Base-by-base conservation (phyloP, 2,329 filamentous ascomycete genomes). In the Thielaviopsis ethacetica region DNA sequence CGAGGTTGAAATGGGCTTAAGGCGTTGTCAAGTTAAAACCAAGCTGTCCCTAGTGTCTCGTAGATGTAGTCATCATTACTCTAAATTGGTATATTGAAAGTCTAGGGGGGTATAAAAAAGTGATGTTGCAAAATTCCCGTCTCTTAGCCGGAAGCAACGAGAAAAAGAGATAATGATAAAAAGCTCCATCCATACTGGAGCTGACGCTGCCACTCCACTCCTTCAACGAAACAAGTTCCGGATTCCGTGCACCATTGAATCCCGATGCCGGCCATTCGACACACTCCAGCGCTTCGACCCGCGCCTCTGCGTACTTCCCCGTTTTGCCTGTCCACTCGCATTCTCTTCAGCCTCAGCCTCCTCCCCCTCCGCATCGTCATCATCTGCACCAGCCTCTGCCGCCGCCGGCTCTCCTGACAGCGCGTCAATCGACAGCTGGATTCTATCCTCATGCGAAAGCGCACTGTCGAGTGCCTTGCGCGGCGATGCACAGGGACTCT, bases 171-270 rank as follows among this genome's bases (percentile, higher is more conserved):
- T 21, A 34, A 41, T 26, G 24, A 53, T 26, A 53, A 53, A 53
- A 41, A 30, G 27, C 53, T 21, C 19, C n/a, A 54, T 54, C 7
- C 34, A 26, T 26, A 6, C 24, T 26, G 24, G 3, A 10, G 30
- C 7, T 34, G 30, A 34, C 6, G 30, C 10, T 9, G 30, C 6
- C 30, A 34, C 30, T 24, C 22, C 30, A 15, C n/a, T 12, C 5
- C 50, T 34, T 58, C 34, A 61, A 5, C 60, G 60, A 38, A 61
- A 61, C 22, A 61, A 38, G 53, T 49, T 59, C 30, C 60, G 60
- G 27, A 61, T 59, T 3, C 60, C 57, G 26, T 54, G 47, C 17
- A 55, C 53, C 60, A 61, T 57, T 7, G 56, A 59, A 19, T 61
- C 60, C 19, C 60, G 56, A 56, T 61, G 56, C 24, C 53, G 56